Conservation (phyloP, 805 yeast species). For the Kluyveromyces siamensis region DNA sequence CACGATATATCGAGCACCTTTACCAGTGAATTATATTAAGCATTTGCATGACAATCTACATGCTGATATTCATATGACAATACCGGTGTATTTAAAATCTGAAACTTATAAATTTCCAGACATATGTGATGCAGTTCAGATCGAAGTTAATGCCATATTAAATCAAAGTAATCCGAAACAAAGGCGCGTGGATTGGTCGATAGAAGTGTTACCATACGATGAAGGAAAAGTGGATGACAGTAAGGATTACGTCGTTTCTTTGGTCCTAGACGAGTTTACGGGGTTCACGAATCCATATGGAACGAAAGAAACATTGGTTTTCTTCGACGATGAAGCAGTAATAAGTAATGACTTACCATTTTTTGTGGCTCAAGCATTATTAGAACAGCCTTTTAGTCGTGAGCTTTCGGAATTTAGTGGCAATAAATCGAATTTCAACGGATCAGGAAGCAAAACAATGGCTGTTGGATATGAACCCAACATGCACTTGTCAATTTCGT, state of each 20-base stretch:
- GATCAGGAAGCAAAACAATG: constrained; percentile 14
- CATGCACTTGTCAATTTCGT: constrained; percentile 67
- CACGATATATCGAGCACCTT: constrained; percentile 33
- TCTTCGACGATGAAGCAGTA: constrained; percentile 32
- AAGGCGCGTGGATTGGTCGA: constrained; percentile 30
- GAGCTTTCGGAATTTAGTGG: constrained; percentile 30
- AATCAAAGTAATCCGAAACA: constrained; percentile 11
- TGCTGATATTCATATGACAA: constrained; percentile 33
- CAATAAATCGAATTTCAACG: not conserved
- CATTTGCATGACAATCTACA: constrained; percentile 31
- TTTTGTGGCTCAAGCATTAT: constrained; percentile 43
- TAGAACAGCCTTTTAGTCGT: constrained; percentile 36
- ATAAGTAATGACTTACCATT: constrained; percentile 56
- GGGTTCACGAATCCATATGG: constrained; percentile 37
- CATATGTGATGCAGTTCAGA: constrained; percentile 44
- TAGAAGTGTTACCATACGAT: constrained; percentile 19
- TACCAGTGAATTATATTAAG: constrained; percentile 31
- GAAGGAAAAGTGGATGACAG: constrained; percentile 10
- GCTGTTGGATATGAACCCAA: constrained; percentile 40
- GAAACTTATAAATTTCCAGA: constrained; percentile 57
- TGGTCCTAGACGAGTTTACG: constrained; percentile 34
- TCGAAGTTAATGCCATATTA: constrained; percentile 37
- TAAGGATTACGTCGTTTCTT: constrained; percentile 20
- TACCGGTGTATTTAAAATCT: constrained; percentile 35
- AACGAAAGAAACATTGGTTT: constrained; percentile 30